Conservation (phyloP, 140 eudicot species). For the Erigeron philadelphicus region DNA sequence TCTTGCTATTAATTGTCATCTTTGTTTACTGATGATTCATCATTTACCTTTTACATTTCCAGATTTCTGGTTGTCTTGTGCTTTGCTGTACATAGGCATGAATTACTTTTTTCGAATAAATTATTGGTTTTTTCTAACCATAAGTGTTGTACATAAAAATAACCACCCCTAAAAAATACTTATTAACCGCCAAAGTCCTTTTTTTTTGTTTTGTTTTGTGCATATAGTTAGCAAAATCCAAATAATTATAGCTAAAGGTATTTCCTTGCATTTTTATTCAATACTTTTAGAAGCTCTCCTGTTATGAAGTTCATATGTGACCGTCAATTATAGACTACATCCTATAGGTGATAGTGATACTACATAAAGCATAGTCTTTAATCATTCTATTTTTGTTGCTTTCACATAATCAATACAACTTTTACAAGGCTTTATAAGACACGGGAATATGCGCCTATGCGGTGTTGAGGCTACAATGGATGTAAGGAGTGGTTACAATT, state of each 20-base stretch:
- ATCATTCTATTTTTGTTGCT: not conserved
- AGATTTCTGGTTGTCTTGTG: not conserved
- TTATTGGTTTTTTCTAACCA: too few relatives aligned
- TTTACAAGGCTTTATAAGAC: not conserved
- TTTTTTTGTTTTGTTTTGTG: too few relatives aligned
- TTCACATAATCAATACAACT: constrained; percentile 1
- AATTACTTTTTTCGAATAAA: not conserved
- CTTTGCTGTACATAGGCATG: too few relatives aligned
- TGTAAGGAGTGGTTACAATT: not conserved
- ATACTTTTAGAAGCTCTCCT: not conserved
- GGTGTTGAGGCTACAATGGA: constrained; percentile 1
- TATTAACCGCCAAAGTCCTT: too few relatives aligned
- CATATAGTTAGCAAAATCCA: too few relatives aligned
- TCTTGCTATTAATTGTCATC: not conserved
- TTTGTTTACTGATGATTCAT: not conserved
- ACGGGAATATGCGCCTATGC: not conserved
- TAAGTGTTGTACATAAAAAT: too few relatives aligned
- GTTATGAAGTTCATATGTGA: not conserved
- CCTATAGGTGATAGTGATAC: not conserved
- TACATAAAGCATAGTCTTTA: not conserved
- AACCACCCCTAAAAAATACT: too few relatives aligned
- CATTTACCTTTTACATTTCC: not conserved
- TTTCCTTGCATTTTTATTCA: not conserved
- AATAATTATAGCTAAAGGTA: not conserved
- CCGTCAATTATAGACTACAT: not conserved